Percentiles rank a stretch among this genome's conserved stretches.
These are phyloP conservation scores for Aspergillus hancockii DNA, from an alignment of 495 filamentous ascomycete species.

Conservation along the genomic window DNA sequence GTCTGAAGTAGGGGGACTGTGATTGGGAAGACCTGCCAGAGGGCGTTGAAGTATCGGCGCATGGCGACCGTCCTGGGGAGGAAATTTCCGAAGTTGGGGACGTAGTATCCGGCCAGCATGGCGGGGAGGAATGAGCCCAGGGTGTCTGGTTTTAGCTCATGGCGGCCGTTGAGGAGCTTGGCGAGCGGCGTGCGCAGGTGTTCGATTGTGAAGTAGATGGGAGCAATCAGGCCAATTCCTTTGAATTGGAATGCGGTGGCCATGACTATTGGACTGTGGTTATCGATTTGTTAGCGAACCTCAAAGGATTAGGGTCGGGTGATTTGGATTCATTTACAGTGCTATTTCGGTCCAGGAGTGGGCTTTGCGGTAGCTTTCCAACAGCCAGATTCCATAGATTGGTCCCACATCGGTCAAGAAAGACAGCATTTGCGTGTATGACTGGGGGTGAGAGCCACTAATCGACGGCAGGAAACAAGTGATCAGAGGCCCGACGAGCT, in stretches of 20 bases:
- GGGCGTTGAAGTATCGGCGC: slow-evolving; percentile 16
- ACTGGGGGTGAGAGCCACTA: slow-evolving; percentile 12
- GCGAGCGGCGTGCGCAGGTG: slow-evolving; percentile 6
- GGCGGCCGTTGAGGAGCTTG: background rate
- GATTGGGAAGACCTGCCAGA: slow-evolving; percentile 27
- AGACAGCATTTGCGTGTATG: slow-evolving; percentile 18
- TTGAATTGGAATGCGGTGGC: slow-evolving; percentile 15
- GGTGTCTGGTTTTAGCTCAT: background rate
- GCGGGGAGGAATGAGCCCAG: slow-evolving; percentile 11
- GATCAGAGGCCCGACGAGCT: slow-evolving; percentile 11
- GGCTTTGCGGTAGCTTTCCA: slow-evolving; percentile 23
- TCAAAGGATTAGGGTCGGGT: background rate
- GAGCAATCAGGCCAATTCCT: slow-evolving; percentile 20
- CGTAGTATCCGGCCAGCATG: slow-evolving; percentile 13
- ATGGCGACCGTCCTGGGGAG: slow-evolving; percentile 12
- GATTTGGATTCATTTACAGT: slow-evolving; percentile 11
- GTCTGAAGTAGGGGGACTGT: slow-evolving; percentile 18
- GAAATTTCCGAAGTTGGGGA: slow-evolving; percentile 17
- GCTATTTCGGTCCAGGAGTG: slow-evolving; percentile 2
- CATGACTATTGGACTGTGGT: slow-evolving; percentile 15
- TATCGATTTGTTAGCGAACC: background rate
- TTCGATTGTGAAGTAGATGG: slow-evolving; percentile 14
- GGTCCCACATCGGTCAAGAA: slow-evolving; percentile 20
- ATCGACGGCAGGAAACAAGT: slow-evolving; percentile 22
- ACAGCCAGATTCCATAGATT: slow-evolving; percentile 21